A percentile compares a stretch with the other conserved stretches of the same genome.
These are phyloP conservation scores for Colletotrichum eleusines DNA, from an alignment of 2,329 filamentous ascomycete genomes.

Conservation along the genomic window DNA sequence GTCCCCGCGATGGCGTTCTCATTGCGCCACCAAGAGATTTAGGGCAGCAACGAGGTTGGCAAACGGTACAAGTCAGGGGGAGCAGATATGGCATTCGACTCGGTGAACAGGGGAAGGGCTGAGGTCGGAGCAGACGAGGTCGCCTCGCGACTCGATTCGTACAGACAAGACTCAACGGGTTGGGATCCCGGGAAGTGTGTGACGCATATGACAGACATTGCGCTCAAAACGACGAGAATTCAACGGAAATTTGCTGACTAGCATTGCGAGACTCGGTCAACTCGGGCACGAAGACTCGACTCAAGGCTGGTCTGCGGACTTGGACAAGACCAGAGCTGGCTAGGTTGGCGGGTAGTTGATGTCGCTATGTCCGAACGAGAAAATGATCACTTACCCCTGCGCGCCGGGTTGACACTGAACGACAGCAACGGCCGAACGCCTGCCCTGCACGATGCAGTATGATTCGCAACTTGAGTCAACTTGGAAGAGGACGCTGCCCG, in stretches of 20 bases:
- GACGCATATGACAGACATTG: constrained; percentile 13
- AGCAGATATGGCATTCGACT: background rate
- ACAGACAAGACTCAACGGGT: constrained; percentile 10
- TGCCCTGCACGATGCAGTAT: constrained; percentile 14
- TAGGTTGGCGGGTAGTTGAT: background rate
- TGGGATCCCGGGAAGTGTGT: constrained; percentile 16
- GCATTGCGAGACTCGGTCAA: background rate
- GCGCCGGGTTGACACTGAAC: background rate
- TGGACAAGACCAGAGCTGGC: background rate
- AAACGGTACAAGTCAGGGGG: constrained; percentile 5
- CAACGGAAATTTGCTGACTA: background rate
- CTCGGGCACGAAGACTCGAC: constrained; percentile 2
- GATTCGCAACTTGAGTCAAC: constrained; percentile 23
- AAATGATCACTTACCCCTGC: background rate
- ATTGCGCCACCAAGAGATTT: constrained; percentile 1
- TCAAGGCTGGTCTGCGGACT: constrained; percentile 12
- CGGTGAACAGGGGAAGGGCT: constrained; percentile 1
- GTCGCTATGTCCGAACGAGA: constrained; percentile 9
- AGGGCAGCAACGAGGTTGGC: constrained; percentile 16
- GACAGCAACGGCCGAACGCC: background rate
- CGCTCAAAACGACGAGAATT: constrained; percentile 8
- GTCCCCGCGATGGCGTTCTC: constrained; percentile 11
- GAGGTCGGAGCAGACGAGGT: background rate
- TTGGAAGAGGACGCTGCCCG: background rate
- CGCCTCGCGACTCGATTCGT: constrained; percentile 9